Evolutionary conservation across 2,329 filamentous ascomycete genomes (phyloP), one percentile per base, ranked within the genome.

Genomic region (Aureobasidium sp.): DNA sequence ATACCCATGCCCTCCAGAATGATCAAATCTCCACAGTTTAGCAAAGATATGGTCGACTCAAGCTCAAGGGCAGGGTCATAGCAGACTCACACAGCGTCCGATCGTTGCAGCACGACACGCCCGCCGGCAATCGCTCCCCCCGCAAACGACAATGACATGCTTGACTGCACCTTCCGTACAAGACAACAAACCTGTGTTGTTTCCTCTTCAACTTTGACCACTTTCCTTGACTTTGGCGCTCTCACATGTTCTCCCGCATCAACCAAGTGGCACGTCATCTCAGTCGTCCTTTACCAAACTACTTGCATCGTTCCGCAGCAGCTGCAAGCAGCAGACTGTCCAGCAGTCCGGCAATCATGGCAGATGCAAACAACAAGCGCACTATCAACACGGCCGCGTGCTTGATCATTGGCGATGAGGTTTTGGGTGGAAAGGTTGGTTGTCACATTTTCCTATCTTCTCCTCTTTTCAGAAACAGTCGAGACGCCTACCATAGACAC

Each of bases 391-490:
- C 92, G 51, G 94, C 93, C 12, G 93, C 89, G 62, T 96, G 91
- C 74, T 77, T 97, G 66, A 91, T 99, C 64, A 97, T 99, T 69
- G 93, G 93, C n/a, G 93, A 97, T 76, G 93, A 97, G 75, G 91
- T 97, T 5, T 81, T 97, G 4, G 92, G 91, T 25, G 93, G 94
- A 69, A 97, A 97, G 87, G 92, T 91, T 74, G 66, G 79, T 70
- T 17, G 3, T 37, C 37, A 15, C 1, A 8, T 22, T 12, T 45
- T 45, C 15, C 37, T 36, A 6, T 34, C 3, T 27, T 34, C 11
- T 14, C 29, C 34, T 9, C 27, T 44, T 8, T 5, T 4, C 17
- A 17, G 14, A 15, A 29, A 22, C 5, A 31, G 31, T 22, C 7
- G 11, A 3, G 11, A 25, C 22, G 3, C 22, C 22, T 3, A 25